Evolutionary conservation across 2,329 filamentous ascomycete species (phyloP).

Genomic region (Teratosphaeria gauchensis): DNA sequence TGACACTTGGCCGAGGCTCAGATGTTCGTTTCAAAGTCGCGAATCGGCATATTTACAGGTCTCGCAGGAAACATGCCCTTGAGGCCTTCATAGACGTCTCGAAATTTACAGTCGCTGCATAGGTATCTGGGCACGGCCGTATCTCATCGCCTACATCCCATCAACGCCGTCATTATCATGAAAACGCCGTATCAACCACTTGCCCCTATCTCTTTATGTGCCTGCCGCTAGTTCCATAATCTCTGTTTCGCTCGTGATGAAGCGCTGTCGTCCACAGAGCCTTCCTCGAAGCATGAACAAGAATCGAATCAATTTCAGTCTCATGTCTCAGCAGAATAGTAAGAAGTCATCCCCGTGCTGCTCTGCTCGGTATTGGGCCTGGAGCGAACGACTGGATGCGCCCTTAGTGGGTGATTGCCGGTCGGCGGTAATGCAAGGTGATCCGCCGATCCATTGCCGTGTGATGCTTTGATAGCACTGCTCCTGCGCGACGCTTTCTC

Average conservation of each 20-base stretch:
- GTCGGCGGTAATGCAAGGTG: background rate
- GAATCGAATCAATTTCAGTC: background rate
- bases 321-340: background rate
- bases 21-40: background rate
- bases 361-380: background rate
- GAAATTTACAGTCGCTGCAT: background rate
- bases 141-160: background rate
- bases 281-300: background rate
- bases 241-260: background rate
- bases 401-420: conserved; percentile 12
- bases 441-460: background rate
- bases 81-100: background rate
- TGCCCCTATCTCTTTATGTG: background rate
- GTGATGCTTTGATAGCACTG: background rate
- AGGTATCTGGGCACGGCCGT: background rate
- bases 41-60: background rate
- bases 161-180: background rate
- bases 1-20: background rate
- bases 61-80: background rate
- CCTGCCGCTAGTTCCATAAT: background rate
- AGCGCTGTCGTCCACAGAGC: background rate
- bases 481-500: background rate
- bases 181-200: background rate
- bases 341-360: background rate
- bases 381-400: conserved; percentile 11